Evolutionary conservation across 2,329 filamentous ascomycete genomes (phyloP), one percentile per base, ranked within the genome.

Genomic region (Albifimbria verrucaria): DNA sequence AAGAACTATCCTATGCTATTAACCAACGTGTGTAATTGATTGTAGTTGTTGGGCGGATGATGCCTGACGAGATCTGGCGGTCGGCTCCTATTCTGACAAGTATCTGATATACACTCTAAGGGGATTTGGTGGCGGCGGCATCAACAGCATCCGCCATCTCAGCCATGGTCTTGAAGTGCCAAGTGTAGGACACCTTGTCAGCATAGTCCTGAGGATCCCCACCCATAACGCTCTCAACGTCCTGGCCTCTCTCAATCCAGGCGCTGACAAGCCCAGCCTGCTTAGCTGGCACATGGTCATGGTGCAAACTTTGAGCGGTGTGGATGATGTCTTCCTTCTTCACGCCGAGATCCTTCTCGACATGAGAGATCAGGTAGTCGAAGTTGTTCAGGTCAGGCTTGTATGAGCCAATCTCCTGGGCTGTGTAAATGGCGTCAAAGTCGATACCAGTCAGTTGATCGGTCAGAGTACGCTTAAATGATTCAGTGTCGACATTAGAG

Each of bases 381-480:
- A 92, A 92, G 61, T 90, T 90, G 24, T 66, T 65, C 36, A 70
- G 65, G 55, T 80, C 72, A 0, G 89, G 89, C 72, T 92, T 92
- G 67, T 91, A 92, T 7, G 74, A 77, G 1, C 88, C 87, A 50
- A 91, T 82, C 44, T 88, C 81, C 68, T 91, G 75, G 2, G 88
- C 88, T 2, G 87, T 90, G 67, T 87, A 83, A 22, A 89, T 73
- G 12, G 78, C 77, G 60, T 88, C 86, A 61, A 90, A 77, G 9
- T 46, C 48, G 3, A 81, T 75, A 0, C 77, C 78, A 18, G 72
- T 65, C 12, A 90, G 69, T 23, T 67, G 68, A 18, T 57, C 56
- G 50, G 18, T 53, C 15, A 61, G 65, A 54, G 64, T 68, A 24
- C 54, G 52, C 44, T 50, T 48, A 50, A 67, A 67, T 2, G 60